phyloP scores from a whole-genome alignment of 169 alveolate genomes.

The Babesia ovis region DNA sequence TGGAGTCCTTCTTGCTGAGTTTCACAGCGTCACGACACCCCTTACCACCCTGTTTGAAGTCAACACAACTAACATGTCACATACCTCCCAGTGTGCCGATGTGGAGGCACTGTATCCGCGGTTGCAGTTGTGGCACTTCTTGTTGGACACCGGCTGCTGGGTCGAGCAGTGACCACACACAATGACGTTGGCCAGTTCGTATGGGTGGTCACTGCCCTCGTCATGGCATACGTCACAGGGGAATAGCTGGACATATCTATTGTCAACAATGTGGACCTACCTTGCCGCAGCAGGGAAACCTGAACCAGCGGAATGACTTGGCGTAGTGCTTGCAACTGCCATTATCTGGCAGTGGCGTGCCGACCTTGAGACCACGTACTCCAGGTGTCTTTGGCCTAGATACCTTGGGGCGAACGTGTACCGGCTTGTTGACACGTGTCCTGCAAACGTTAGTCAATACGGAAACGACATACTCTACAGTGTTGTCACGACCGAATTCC shows the following conservation, averaged over 20 bases:
- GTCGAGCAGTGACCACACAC: constrained; percentile 86
- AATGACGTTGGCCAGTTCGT: constrained; percentile 82
- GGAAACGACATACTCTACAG: too few species aligned
- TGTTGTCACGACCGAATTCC: constrained; percentile 30
- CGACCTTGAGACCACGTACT: constrained; percentile 67
- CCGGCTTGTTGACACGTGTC: too few species aligned
- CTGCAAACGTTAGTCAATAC: too few species aligned
- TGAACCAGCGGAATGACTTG: constrained; percentile 86
- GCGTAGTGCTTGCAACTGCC: constrained; percentile 87
- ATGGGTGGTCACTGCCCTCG: constrained; percentile 78
- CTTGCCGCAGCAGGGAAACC: constrained; percentile 88
- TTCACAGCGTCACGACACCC: constrained; percentile 77
- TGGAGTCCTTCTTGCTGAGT: constrained; percentile 75
- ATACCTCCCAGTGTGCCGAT: constrained; percentile 70
- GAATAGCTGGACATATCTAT: constrained; percentile 61
- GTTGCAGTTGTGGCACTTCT: constrained; percentile 63
- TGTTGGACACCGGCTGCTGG: constrained; percentile 77
- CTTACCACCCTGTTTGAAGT: constrained; percentile 71
- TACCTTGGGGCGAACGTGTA: neutral
- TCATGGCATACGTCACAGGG: constrained; percentile 88
- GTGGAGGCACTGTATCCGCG: constrained; percentile 60
- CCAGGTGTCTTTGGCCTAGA: constrained; percentile 11
- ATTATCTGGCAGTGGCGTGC: constrained; percentile 81
- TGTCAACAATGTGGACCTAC: constrained; percentile 26
- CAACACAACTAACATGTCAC: neutral